Evolutionary conservation across 331 rosid genomes (phyloP), one percentile per base, ranked within the genome.

Genomic region (Arachis monticola): DNA sequence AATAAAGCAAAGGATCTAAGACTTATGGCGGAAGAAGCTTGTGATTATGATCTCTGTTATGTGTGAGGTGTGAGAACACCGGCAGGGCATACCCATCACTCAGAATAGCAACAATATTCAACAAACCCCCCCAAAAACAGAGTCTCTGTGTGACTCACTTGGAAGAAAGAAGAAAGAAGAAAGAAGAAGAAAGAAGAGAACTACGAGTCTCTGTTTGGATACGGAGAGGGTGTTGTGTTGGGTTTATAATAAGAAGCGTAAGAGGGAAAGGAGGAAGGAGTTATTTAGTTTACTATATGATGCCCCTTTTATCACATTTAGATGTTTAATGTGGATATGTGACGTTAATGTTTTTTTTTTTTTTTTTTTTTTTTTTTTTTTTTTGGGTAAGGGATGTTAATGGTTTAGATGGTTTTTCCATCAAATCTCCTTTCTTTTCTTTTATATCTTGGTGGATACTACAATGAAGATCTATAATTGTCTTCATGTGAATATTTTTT

Each of bases 1-100:
- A 40, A 17, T 35, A 7, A 27, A 17, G 1, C 12, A 1, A 27
- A 27, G 0, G 11, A 77, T 73, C 83, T 91, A 90, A 69, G 85
- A 51, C 84, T 93, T 93, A 67, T 93, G 98, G 91, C 98, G 98
- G 31, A 93, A 93, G 91, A 93, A 93, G 85, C 98, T 93, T 84
- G 97, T 93, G 88, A 89, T 91, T 63, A 93, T 91, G 88, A 93
- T 88, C 76, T 85, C 96, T 12, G 97, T 93, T 90, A 93, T 91
- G 90, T 93, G 97, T 7, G 94, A 93, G 65, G 98, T 91, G 79
- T 86, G 92, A 75, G 98, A 93, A 83, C 96, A 91, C 67, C 98
- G 96, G 87, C 89, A 77, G 85, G 87, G 82, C 92, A 88, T 88
- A 70, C 96, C 98, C 98, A 93, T 93, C 94, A 75, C 91, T 17